phyloP scores from a whole-genome alignment of 495 filamentous ascomycete species.

The Extremus antarcticus region DNA sequence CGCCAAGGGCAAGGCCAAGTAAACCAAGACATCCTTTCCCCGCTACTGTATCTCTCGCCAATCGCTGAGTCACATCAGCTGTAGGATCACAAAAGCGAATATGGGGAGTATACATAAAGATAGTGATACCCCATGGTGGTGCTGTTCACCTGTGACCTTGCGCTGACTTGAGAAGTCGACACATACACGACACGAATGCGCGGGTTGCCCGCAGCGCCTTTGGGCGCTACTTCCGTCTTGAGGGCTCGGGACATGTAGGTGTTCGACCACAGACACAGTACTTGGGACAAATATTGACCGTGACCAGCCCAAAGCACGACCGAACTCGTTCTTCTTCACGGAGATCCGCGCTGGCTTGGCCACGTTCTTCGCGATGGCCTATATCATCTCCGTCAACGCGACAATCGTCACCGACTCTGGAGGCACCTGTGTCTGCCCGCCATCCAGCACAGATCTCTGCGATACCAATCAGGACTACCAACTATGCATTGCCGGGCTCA shows the following conservation, averaged over 20 bases:
- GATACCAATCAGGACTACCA: constrained; percentile 46
- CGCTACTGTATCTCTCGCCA: neutral
- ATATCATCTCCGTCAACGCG: constrained; percentile 61
- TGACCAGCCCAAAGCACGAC: constrained; percentile 48
- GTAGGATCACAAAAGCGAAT: too few relatives aligned
- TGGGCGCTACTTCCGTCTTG: constrained; percentile 63
- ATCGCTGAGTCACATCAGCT: neutral
- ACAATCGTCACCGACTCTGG: constrained; percentile 56
- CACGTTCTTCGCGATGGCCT: constrained; percentile 83
- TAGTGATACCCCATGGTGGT: too few relatives aligned
- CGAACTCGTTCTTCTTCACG: constrained; percentile 66
- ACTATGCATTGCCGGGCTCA: constrained; percentile 53
- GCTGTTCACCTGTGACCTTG: too few relatives aligned
- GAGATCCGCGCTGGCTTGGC: constrained; percentile 69
- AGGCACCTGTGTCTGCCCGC: constrained; percentile 64
- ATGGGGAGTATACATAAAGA: too few relatives aligned
- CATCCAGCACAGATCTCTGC: constrained; percentile 42
- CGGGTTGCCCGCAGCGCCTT: constrained; percentile 47
- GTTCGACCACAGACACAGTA: neutral
- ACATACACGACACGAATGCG: constrained; percentile 43
- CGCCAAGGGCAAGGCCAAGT: neutral
- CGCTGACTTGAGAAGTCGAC: too few relatives aligned
- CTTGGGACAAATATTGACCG: neutral
- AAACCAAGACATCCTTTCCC: neutral
- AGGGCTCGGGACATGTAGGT: constrained; percentile 64